Percentiles rank a stretch among this genome's conserved stretches.
Evolutionary conservation across 768 basidiomycete species (phyloP).

Genomic region (Candolleomyces efflorescens): DNA sequence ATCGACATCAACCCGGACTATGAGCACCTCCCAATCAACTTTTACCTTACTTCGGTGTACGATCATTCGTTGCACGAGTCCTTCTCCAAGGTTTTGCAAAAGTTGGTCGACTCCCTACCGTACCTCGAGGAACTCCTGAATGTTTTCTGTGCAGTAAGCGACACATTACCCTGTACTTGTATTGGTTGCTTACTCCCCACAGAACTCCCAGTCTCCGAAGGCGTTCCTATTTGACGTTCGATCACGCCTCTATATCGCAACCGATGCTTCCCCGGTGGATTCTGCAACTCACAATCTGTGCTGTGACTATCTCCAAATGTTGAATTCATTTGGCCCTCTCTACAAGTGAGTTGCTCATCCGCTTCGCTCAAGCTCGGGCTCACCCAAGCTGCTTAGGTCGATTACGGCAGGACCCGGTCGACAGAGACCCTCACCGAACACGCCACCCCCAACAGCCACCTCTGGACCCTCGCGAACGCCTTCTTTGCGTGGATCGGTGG

Average conservation of each 20-base stretch:
- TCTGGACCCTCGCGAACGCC: conserved; percentile 19
- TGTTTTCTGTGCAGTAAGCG: conserved; percentile 69
- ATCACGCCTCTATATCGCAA: conserved; percentile 87
- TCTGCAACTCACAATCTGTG: conserved; percentile 83
- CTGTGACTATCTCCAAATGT: conserved; percentile 86
- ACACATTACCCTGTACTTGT: not conserved
- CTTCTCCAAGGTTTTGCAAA: conserved; percentile 86
- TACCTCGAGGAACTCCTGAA: conserved; percentile 87
- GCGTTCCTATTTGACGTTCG: conserved; percentile 88
- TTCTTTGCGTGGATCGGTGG: conserved; percentile 15
- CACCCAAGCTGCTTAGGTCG: conserved; percentile 5
- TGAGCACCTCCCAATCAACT: conserved; percentile 76
- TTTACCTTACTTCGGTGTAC: conserved; percentile 89
- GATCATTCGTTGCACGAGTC: conserved; percentile 91
- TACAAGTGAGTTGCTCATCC: conserved; percentile 57
- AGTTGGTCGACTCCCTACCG: conserved; percentile 78
- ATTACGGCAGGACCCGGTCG: conserved; percentile 2
- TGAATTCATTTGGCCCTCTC: conserved; percentile 79
- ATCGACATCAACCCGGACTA: conserved; percentile 72
- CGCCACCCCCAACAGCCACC: conserved; percentile 19
- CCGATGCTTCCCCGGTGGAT: conserved; percentile 90
- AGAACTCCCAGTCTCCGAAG: conserved; percentile 93
- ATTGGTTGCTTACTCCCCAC: conserved; percentile 1
- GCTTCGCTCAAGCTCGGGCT: not conserved
- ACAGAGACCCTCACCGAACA: conserved; percentile 3